A percentile compares a stretch with the other conserved stretches of the same genome.
These are phyloP conservation scores for Calamus simplicifolius DNA, from an alignment of 176 grass and related monocot species.

Conservation along the genomic window DNA sequence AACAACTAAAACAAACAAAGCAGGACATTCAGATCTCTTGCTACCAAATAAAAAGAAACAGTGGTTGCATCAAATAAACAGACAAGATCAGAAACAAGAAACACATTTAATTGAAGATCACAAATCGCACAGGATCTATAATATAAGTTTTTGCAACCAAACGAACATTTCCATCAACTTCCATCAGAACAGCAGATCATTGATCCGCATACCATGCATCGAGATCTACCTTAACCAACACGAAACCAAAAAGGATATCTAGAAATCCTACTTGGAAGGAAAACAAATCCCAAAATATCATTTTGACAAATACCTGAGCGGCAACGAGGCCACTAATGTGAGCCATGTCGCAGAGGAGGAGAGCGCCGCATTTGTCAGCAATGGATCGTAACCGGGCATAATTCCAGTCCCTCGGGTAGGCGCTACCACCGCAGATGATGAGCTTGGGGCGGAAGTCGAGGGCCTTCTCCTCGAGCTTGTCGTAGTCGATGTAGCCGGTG, in stretches of 20 bases:
- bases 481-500: slow-evolving; percentile 19
- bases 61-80: too few relatives aligned
- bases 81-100: too few relatives aligned
- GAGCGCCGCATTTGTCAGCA: slow-evolving; percentile 10
- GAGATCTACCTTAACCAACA: too few relatives aligned
- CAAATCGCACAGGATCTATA: too few relatives aligned
- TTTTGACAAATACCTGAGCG: not conserved
- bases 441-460: slow-evolving; percentile 20
- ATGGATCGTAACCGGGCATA: slow-evolving; percentile 11
- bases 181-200: too few relatives aligned
- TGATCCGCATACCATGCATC: too few relatives aligned
- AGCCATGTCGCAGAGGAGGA: slow-evolving; percentile 15
- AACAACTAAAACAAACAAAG: too few relatives aligned
- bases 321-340: slow-evolving; percentile 18
- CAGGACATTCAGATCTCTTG: too few relatives aligned
- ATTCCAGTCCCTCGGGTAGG: slow-evolving; percentile 9
- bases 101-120: too few relatives aligned
- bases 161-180: too few relatives aligned
- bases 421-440: slow-evolving; percentile 14
- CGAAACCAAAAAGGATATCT: not conserved
- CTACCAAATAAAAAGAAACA: too few relatives aligned
- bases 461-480: slow-evolving; percentile 19
- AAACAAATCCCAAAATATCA: not conserved
- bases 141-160: too few relatives aligned
- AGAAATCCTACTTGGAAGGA: not conserved